phyloP scores from a whole-genome alignment of 371 early-diverging fungal species.

The Mortierella sp. region DNA sequence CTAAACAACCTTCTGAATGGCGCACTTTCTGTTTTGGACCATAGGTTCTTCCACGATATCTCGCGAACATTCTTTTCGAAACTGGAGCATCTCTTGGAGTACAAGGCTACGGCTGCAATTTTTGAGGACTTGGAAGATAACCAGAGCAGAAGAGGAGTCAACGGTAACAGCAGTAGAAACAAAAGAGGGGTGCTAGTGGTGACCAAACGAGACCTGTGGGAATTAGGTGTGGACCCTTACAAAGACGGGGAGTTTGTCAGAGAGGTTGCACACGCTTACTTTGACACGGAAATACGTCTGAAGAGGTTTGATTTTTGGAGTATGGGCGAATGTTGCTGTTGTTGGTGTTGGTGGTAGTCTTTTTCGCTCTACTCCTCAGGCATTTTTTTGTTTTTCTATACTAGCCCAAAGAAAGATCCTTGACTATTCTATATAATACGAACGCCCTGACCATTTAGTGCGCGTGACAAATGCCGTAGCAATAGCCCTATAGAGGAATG shows the following conservation, averaged over 20 bases:
- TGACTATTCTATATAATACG: not conserved
- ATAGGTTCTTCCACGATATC: constrained; percentile 38
- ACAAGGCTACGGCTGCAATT: constrained; percentile 34
- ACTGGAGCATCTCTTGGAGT: constrained; percentile 17
- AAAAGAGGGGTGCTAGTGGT: constrained; percentile 3
- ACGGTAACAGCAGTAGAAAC: not conserved
- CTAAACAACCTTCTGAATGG: not conserved
- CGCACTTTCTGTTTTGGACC: not conserved
- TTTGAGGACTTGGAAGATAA: constrained; percentile 10
- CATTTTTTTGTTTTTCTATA: too few species aligned
- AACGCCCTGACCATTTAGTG: not conserved
- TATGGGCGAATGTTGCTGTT: constrained; percentile 11
- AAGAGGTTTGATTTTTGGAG: constrained; percentile 2
- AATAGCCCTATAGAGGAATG: too few species aligned
- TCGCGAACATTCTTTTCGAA: constrained; percentile 24
- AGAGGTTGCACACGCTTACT: constrained; percentile 57
- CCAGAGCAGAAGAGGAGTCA: not conserved
- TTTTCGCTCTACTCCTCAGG: too few species aligned
- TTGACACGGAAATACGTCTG: constrained; percentile 35
- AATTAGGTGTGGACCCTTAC: constrained; percentile 58
- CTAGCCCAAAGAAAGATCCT: not conserved
- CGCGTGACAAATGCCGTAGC: not conserved
- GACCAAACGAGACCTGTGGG: constrained; percentile 54
- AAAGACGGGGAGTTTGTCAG: constrained; percentile 55
- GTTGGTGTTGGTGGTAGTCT: not conserved